phyloP scores from a whole-genome alignment of 2,329 filamentous ascomycete species.

The Xylariaceae sp. region DNA sequence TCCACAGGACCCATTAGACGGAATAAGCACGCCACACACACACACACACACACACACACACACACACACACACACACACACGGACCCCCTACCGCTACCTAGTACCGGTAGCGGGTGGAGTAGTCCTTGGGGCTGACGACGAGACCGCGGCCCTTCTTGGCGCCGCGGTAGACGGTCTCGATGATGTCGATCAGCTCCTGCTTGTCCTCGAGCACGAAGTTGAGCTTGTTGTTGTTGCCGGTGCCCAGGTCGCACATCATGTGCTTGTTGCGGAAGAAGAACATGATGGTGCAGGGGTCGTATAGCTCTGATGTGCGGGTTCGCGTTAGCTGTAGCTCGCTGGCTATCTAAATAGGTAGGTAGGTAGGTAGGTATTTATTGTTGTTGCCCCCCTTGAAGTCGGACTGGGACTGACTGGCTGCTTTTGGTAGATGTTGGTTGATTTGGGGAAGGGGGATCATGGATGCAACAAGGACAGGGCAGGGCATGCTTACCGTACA shows the following conservation, averaged over 20 bases:
- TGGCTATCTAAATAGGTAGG: constrained; percentile 1
- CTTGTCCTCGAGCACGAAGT: constrained; percentile 96
- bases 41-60: no score
- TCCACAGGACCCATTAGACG: no score
- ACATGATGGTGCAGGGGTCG: constrained; percentile 94
- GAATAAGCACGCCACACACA: no score
- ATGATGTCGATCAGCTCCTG: constrained; percentile 98
- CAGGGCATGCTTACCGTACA: constrained; percentile 65
- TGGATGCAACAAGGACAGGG: no score
- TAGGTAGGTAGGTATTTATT: constrained; percentile 34
- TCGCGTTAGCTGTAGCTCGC: not conserved
- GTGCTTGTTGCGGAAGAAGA: constrained; percentile 96
- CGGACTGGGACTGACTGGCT: no score
- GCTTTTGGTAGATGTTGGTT: no score
- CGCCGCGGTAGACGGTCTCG: constrained; percentile 97
- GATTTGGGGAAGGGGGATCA: no score
- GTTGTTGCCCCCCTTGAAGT: no score
- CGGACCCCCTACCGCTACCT: no score
- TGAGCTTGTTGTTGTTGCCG: constrained; percentile 98
- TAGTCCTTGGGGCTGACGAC: constrained; percentile 92
- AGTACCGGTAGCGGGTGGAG: constrained; percentile 37
- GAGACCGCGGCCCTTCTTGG: constrained; percentile 95
- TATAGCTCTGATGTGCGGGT: constrained; percentile 66
- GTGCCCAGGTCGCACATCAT: constrained; percentile 99
- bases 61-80: no score